Evolutionary conservation across 352 stramenopile genomes (phyloP).

Genomic region (Phytopythium montanum): DNA sequence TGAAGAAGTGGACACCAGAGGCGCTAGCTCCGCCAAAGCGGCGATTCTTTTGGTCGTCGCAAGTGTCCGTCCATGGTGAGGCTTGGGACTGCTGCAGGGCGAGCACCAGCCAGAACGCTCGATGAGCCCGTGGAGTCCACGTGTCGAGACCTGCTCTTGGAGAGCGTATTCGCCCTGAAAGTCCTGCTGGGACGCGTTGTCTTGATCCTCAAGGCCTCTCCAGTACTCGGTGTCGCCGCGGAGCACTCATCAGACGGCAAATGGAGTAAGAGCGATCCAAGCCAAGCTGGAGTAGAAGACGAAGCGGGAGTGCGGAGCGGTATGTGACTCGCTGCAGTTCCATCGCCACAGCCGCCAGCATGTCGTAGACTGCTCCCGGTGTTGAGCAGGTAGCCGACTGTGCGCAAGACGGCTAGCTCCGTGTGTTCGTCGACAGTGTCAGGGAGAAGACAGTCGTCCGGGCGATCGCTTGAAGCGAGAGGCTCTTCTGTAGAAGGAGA

Average conservation of each 20-base stretch:
- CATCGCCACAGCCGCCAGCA: too few relatives aligned
- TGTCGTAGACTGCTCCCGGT: neutral
- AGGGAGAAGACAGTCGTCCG: constrained; percentile 7
- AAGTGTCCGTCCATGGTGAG: neutral
- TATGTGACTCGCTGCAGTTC: too few relatives aligned
- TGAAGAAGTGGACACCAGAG: constrained; percentile 15
- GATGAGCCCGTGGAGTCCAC: constrained; percentile 48
- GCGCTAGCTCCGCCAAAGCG: neutral
- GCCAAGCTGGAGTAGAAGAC: neutral
- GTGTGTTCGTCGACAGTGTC: constrained; percentile 24
- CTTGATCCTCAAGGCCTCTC: constrained; percentile 32
- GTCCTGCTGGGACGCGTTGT: constrained; percentile 20
- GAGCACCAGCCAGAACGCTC: constrained; percentile 18
- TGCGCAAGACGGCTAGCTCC: constrained; percentile 1
- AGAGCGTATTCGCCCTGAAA: constrained; percentile 27
- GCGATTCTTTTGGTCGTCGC: constrained; percentile 10
- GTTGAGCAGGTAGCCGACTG: constrained; percentile 9
- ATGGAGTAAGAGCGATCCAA: constrained; percentile 22
- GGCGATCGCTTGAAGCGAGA: constrained; percentile 30
- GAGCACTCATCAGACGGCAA: constrained; percentile 43
- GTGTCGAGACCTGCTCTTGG: constrained; percentile 32
- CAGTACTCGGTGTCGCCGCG: constrained; percentile 46
- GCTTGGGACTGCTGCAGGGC: neutral
- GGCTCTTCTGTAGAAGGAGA: constrained; percentile 44
- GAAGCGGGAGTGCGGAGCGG: neutral